These are phyloP conservation scores for Triticum timopheevii DNA, from an alignment of 176 grass and related monocot species.

Conservation along the genomic window DNA sequence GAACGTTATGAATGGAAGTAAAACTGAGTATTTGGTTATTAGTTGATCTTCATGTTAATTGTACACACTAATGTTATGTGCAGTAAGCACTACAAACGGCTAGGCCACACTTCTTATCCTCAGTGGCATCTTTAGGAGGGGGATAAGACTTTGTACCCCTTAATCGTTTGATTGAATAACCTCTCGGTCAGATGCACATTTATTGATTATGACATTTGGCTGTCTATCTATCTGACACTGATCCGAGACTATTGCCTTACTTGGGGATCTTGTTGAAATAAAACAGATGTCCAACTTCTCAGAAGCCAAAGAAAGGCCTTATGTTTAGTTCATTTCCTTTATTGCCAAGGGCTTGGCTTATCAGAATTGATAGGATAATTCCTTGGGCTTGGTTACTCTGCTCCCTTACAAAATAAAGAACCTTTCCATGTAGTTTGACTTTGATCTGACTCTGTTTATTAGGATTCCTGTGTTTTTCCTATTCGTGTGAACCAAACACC, in stretches of 20 bases:
- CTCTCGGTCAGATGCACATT: neutral
- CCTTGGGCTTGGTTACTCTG: no score
- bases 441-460: no score
- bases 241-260: no score
- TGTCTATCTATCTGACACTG: neutral
- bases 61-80: neutral
- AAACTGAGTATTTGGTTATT: neutral
- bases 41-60: neutral
- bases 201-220: neutral
- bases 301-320: neutral
- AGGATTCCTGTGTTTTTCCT: no score
- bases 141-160: neutral
- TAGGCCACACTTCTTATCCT: neutral
- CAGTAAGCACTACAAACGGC: neutral
- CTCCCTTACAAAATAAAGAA: no score
- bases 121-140: slow-evolving; percentile 1
- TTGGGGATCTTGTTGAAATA: no score
- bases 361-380: no score
- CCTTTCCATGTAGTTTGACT: no score
- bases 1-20: neutral
- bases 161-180: neutral
- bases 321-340: neutral
- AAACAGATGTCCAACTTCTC: neutral
- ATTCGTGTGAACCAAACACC: no score
- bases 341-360: neutral